Evolutionary conservation across 495 filamentous ascomycete species (phyloP).

Genomic region (Aspergillus homomorphus): DNA sequence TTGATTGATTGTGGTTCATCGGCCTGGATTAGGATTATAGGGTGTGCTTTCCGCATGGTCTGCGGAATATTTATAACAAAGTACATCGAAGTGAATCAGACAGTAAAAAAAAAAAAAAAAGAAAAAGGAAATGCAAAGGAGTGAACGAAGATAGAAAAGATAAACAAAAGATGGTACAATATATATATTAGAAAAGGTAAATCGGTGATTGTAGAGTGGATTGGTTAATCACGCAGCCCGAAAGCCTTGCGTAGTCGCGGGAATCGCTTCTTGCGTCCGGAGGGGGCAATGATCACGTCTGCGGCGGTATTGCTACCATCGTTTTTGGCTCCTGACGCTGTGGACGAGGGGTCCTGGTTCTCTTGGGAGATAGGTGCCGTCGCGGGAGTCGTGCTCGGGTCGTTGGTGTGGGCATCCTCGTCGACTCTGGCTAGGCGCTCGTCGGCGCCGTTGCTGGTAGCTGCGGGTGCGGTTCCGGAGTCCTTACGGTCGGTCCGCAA

Average conservation of each 20-base stretch:
- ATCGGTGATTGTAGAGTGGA: background rate
- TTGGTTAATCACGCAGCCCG: conserved; percentile 36
- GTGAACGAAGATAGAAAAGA: conserved; percentile 13
- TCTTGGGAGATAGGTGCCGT: background rate
- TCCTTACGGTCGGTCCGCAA: conserved; percentile 18
- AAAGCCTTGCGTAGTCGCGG: conserved; percentile 48
- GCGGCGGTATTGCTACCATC: conserved; percentile 14
- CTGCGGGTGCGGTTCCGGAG: conserved; percentile 11
- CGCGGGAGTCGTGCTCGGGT: background rate
- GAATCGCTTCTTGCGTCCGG: conserved; percentile 52
- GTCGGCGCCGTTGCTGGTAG: conserved; percentile 10
- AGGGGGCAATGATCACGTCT: conserved; percentile 37
- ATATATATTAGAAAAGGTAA: conserved; percentile 1
- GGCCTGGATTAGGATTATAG: background rate
- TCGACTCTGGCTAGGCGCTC: conserved; percentile 16
- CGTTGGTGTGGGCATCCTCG: conserved; percentile 14
- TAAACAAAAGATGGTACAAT: conserved; percentile 6
- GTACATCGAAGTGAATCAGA: conserved; percentile 8
- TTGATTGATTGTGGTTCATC: background rate
- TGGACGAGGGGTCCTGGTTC: conserved; percentile 1
- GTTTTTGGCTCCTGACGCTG: background rate
- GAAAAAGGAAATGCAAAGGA: conserved; percentile 6
- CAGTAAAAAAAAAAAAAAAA: conserved; percentile 14
- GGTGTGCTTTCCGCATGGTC: background rate
- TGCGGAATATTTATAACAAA: conserved; percentile 12